Evolutionary conservation across 176 grass and related monocot genomes (phyloP), one percentile per base, ranked within the genome.

Genomic region (Musa acuminata): DNA sequence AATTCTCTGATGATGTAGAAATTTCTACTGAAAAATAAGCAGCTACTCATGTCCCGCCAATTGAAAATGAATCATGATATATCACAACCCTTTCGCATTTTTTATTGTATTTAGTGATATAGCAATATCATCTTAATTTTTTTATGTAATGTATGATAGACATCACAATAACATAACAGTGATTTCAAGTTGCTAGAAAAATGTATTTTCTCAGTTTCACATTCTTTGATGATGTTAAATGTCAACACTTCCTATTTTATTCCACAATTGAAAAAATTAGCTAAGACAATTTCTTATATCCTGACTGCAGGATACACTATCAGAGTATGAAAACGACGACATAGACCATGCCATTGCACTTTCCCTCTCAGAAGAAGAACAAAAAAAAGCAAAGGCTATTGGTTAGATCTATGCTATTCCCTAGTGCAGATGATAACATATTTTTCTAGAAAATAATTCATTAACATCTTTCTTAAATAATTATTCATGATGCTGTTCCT

Each of bases 331-430:
- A 74, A 89, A 89, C 78, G 96, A 95, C 26, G 96, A 95, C 84
- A 95, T 99, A 53, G 83, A 87, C 9, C 90, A 71, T 76, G 96
- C 96, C 76, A 99, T 99, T 90, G 91, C 88, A 58, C 91, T 99
- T 69, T 99, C 96, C 78, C 50, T 99, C 75, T 82, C 23, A 53
- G 96, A 99, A 81, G 91, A 99, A 82, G 96, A 91, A 79, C 76
- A 89, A 53, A 87, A 88, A 68, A 91, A 86, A 67, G 13, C 72
- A 80, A 87, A 85, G 65, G 16, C 80, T 52, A 75, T 82, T 82
- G 91, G 95, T 99, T 78, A 82, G 82, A 85, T 72, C 52, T 23
- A 48, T 90, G 55, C 78, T 53, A 79, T 71, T 83, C 69, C 50
- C 9, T 11, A 43, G 14, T 59, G 7, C 27, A 74, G 53, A 3